phyloP scores from a whole-genome alignment of 495 filamentous ascomycete genomes.

The Talaromyces trachyspermus region DNA sequence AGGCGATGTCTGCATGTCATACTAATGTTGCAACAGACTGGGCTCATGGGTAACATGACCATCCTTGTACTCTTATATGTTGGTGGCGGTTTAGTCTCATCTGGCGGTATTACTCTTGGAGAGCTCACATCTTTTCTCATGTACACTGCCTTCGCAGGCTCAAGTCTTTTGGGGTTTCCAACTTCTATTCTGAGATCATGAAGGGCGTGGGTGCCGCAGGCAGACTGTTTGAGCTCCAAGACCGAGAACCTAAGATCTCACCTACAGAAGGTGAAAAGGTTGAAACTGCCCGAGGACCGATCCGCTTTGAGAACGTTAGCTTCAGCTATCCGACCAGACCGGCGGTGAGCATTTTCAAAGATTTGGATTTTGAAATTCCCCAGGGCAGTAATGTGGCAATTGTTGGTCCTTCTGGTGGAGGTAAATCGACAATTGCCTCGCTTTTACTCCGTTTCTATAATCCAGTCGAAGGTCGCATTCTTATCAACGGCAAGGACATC shows the following conservation, averaged over 20 bases:
- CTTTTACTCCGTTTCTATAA: conserved; percentile 87
- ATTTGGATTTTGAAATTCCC: conserved; percentile 81
- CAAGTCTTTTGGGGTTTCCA: conserved; percentile 82
- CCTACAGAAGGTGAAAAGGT: conserved; percentile 74
- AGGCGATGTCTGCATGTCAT: neutral
- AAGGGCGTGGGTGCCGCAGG: conserved; percentile 95
- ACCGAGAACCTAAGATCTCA: conserved; percentile 78
- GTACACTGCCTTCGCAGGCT: conserved; percentile 92
- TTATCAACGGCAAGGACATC: conserved; percentile 80
- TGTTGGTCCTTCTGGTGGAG: conserved; percentile 89
- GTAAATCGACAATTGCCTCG: conserved; percentile 89
- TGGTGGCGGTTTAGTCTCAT: conserved; percentile 81
- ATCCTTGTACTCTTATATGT: conserved; percentile 87
- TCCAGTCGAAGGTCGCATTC: conserved; percentile 68
- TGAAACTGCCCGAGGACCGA: conserved; percentile 73
- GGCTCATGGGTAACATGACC: conserved; percentile 91
- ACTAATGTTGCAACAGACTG: conserved; percentile 42
- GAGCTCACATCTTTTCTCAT: conserved; percentile 96
- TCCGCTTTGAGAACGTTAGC: conserved; percentile 73
- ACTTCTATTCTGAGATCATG: conserved; percentile 98
- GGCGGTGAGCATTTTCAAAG: conserved; percentile 82
- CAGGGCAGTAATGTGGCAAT: conserved; percentile 93
- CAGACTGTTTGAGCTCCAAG: conserved; percentile 91
- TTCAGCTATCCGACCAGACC: conserved; percentile 91
- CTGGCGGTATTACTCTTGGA: conserved; percentile 78